Evolutionary conservation across 2,329 filamentous ascomycete species (phyloP).

Genomic region (Cephalotrichum gorgonifer): DNA sequence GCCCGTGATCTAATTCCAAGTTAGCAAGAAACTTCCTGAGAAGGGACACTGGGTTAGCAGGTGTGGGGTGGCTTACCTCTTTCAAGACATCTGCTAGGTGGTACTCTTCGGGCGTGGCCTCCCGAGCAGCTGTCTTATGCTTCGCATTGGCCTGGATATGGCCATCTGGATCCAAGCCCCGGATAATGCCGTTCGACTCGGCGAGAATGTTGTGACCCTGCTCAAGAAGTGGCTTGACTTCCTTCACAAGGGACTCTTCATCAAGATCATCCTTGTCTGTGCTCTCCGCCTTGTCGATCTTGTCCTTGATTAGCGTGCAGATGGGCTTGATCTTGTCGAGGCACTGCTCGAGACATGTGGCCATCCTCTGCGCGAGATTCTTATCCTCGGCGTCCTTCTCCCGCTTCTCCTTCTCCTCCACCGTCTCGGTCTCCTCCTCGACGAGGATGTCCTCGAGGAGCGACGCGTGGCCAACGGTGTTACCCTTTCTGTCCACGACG

Average conservation of each 20-base stretch:
- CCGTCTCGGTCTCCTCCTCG: slow-evolving; percentile 36
- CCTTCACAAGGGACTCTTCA: slow-evolving; percentile 77
- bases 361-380: slow-evolving; percentile 70
- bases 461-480: slow-evolving; percentile 56
- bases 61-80: slow-evolving; percentile 35
- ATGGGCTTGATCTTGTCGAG: slow-evolving; percentile 77
- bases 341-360: slow-evolving; percentile 61
- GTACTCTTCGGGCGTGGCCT: slow-evolving; percentile 74
- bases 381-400: slow-evolving; percentile 54
- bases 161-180: slow-evolving; percentile 81
- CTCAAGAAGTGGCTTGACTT: slow-evolving; percentile 82
- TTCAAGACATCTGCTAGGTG: slow-evolving; percentile 77
- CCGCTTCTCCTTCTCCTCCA: slow-evolving; percentile 31
- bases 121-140: slow-evolving; percentile 62
- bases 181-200: slow-evolving; percentile 79
- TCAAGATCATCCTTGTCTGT: slow-evolving; percentile 80
- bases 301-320: slow-evolving; percentile 76
- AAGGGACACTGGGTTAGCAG: background rate
- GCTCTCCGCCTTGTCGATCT: slow-evolving; percentile 70
- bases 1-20: slow-evolving; percentile 49
- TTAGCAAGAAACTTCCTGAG: background rate
- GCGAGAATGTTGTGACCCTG: slow-evolving; percentile 72
- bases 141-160: slow-evolving; percentile 78
- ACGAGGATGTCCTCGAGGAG: slow-evolving; percentile 49
- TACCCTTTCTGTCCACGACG: slow-evolving; percentile 58